Percentiles rank a stretch among this genome's conserved stretches.
phyloP scores from a whole-genome alignment of 768 basidiomycete species.

The Boletus rubroflammeus region DNA sequence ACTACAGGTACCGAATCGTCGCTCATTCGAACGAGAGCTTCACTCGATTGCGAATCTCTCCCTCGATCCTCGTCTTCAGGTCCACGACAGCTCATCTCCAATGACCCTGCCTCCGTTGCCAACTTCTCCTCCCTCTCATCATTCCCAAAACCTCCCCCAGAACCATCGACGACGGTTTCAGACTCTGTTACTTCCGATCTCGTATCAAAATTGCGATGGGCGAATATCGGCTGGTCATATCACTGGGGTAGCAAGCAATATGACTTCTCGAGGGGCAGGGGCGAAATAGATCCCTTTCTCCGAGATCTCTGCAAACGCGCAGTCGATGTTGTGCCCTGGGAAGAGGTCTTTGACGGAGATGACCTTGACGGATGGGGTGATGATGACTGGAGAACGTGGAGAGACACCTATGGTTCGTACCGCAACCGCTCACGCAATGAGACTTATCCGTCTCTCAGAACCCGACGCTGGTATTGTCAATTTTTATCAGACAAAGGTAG shows the following conservation, averaged over 20 bases:
- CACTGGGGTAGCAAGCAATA: constrained; percentile 98
- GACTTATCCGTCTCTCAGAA: constrained; percentile 41
- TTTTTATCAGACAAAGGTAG: constrained; percentile 80
- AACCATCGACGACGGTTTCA: constrained; percentile 60
- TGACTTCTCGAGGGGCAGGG: constrained; percentile 73
- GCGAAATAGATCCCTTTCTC: constrained; percentile 56
- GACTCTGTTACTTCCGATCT: constrained; percentile 53
- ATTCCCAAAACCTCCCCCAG: constrained; percentile 56
- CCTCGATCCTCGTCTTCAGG: constrained; percentile 35
- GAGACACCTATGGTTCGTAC: constrained; percentile 68
- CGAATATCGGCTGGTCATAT: constrained; percentile 94
- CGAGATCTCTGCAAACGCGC: constrained; percentile 57
- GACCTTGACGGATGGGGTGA: constrained; percentile 49
- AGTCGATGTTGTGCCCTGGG: constrained; percentile 69
- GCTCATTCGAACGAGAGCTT: constrained; percentile 35
- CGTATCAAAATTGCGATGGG: constrained; percentile 83
- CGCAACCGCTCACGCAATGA: constrained; percentile 1
- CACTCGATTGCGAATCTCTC: constrained; percentile 11
- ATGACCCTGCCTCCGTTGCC: constrained; percentile 58
- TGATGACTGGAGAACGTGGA: constrained; percentile 71
- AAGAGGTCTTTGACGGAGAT: constrained; percentile 46
- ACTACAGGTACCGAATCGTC: constrained; percentile 40
- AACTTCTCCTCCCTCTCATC: constrained; percentile 51
- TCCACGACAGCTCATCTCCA: constrained; percentile 67
- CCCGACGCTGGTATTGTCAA: constrained; percentile 98